Base-by-base conservation (phyloP, 1,284 basidiomycete species). In the Cystobasidiaceae sp. region DNA sequence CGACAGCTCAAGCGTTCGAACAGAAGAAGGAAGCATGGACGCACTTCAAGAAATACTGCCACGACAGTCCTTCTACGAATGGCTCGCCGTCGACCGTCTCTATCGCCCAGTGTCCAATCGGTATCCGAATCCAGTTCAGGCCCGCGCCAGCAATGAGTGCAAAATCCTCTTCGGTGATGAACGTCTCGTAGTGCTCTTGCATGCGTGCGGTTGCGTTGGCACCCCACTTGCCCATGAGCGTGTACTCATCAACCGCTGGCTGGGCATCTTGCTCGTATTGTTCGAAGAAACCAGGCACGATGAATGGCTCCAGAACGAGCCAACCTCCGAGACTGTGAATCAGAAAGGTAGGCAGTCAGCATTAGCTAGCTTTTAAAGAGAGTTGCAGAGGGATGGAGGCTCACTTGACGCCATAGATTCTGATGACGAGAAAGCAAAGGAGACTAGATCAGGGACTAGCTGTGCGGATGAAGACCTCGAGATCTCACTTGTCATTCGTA, bases 141-240 rank as follows among this genome's bases (percentile, higher is more conserved):
- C 92, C 92, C 5, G 92, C 91, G 3, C 84, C 86, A n/a, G 89
- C 90, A 57, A 96, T 94, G 74, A 89, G 80, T 19, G 88, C 89
- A 74, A 96, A 86, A 78, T 94, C 92, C 74, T 86, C 77, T 75
- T 94, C 91, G 34, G 91, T 93, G 67, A 91, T 86, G 76, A 91
- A 92, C 0, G 86, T 89, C 55, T 83, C 79, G 75, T 92, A 92
- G 75, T 93, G 90, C n/a, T 85, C 79, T 75, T 87, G 86, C 30
- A 73, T 67, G 17, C 61, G 64, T 21, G 30, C 34, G 71, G 74
- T 73, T 21, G 79, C 70, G 68, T 93, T 86, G 33, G 79, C 80
- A 32, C 82, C 81, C 85, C 90, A 88, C 58, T 81, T 78, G 46
- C 79, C 73, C 67, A 82, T 83, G 41, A 93, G 79, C 2, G 84